phyloP scores from a whole-genome alignment of 345 rosid genomes.

The Gynandropsis gynandra region DNA sequence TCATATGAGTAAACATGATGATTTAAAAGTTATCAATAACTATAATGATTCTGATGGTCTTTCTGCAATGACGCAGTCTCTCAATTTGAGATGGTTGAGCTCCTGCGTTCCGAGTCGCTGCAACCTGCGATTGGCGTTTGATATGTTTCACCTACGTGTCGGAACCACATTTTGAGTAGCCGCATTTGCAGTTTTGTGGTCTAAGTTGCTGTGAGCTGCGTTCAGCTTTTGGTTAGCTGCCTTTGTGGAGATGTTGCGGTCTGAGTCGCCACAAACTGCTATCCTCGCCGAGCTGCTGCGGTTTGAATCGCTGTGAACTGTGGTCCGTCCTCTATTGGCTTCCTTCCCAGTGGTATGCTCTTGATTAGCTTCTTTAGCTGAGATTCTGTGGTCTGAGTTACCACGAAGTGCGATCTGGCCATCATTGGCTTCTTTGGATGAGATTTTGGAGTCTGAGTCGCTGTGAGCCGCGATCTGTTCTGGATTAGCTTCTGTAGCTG shows the following conservation, averaged over 20 bases:
- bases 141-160: slow-evolving; percentile 8
- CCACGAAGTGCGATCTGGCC: too few species aligned
- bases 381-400: slow-evolving; percentile 7
- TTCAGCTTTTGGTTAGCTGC: not conserved
- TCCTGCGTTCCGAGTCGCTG: slow-evolving; percentile 14
- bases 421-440: too few species aligned
- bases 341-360: too few species aligned
- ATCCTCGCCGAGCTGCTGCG: not conserved
- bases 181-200: not conserved
- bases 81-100: slow-evolving; percentile 5
- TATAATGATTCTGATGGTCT: too few species aligned
- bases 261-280: not conserved
- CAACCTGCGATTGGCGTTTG: slow-evolving; percentile 7
- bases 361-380: slow-evolving; percentile 18
- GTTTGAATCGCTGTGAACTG: not conserved
- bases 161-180: slow-evolving; percentile 1
- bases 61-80: too few species aligned
- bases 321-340: too few species aligned
- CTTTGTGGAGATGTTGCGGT: not conserved
- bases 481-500: slow-evolving; percentile 17
- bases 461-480: not conserved
- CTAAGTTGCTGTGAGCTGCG: slow-evolving; percentile 3
- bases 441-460: not conserved
- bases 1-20: too few species aligned
- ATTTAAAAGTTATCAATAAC: too few species aligned